Evolutionary conservation across 345 rosid species (phyloP).

Genomic region (sweet orange (Citrus sinensis)): DVS_A1.0 CM039161.1:24037501-24038000

Average conservation of each 20-base stretch:
- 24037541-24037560: slow-evolving; percentile 37
- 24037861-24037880: too few relatives aligned
- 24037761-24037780: slow-evolving; percentile 17
- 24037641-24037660: too few relatives aligned
- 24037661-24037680: too few relatives aligned
- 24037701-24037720: slow-evolving; percentile 10
- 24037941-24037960: too few relatives aligned
- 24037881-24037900: too few relatives aligned
- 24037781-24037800: accelerated
- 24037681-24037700: slow-evolving; percentile 7
- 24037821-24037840: not conserved
- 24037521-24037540: slow-evolving; percentile 36
- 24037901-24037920: too few relatives aligned
- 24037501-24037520: slow-evolving; percentile 35
- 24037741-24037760: not conserved
- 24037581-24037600: too few relatives aligned
- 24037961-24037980: too few relatives aligned
- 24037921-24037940: too few relatives aligned
- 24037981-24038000: too few relatives aligned
- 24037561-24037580: slow-evolving; percentile 27
- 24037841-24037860: not conserved
- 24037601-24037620: too few relatives aligned
- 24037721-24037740: slow-evolving; percentile 1
- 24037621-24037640: not conserved
- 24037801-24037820: not conserved